Conservation (phyloP, 2,329 filamentous ascomycete species). For the Fusarium poae region DNA sequence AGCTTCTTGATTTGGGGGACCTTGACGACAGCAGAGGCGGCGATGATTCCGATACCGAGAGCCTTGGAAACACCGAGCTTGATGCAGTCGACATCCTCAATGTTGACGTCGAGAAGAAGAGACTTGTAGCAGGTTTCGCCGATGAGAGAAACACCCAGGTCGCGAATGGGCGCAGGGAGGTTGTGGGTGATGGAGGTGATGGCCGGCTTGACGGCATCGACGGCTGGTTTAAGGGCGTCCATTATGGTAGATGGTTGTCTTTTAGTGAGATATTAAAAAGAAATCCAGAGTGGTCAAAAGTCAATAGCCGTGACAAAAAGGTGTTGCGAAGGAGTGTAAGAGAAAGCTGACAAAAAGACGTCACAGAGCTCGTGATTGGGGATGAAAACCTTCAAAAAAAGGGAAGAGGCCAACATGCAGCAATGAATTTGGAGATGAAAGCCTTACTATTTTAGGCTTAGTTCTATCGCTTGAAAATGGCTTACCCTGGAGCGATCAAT, state of each 20-base stretch:
- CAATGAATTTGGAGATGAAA: conserved; percentile 28
- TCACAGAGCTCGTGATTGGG: conserved; percentile 29
- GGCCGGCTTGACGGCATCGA: conserved; percentile 72
- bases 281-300: conserved; percentile 1
- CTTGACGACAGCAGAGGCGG: conserved; percentile 91
- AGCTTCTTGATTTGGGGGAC: conserved; percentile 97
- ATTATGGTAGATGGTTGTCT: conserved; percentile 56
- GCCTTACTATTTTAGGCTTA: conserved; percentile 11
- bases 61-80: conserved; percentile 93
- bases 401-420: conserved; percentile 44
- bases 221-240: conserved; percentile 72
- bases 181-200: conserved; percentile 78
- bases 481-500: conserved; percentile 17
- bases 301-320: conserved; percentile 2
- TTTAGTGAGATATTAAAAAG: not conserved
- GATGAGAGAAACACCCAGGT: conserved; percentile 83
- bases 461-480: not conserved
- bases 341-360: conserved; percentile 29
- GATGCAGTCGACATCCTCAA: conserved; percentile 81
- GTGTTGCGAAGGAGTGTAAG: conserved; percentile 36
- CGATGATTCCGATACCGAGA: conserved; percentile 93
- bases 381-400: conserved; percentile 13
- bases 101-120: conserved; percentile 86
- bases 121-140: conserved; percentile 87
- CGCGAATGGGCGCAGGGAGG: conserved; percentile 79